Evolutionary conservation across 1,139 yeast species (phyloP), one percentile per base, ranked within the genome.

Genomic region (Nakaseomyces bracarensis): DNA sequence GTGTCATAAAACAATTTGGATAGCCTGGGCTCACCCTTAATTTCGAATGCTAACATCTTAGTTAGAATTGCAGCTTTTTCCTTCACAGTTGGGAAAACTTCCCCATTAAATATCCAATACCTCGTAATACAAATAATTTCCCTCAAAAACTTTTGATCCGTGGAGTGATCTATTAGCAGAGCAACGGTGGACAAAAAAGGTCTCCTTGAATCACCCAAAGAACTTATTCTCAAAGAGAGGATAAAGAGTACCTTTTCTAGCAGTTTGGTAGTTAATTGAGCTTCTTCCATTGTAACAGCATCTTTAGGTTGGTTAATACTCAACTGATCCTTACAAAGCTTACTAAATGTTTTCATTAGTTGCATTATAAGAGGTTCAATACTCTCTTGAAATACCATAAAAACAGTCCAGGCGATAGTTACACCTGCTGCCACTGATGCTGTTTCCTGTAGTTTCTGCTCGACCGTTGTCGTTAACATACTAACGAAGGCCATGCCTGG

Each of bases 41-140:
- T 72, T 55, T 91, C 98, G 58, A 86, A 89, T 0, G 85, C 85
- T 75, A 89, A 77, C 96, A 93, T 89, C 60, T 93, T 93, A 11
- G 93, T 77, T 46, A 93, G 68, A 41, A 93, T 81, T 0, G 96
- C 96, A 1, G 98, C 96, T 60, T 93, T 91, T 57, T 93, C 98
- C 58, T 93, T 93, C 4, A 85, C 81, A 0, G 98, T 87, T 2
- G 98, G 98, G 68, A 89, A 89, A 29, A 85, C 72, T 50, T 87
- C 95, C 45, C 82, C 77, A 2, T 87, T 77, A 56, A 93, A 87
- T 0, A 89, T 94, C 97, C 98, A 93, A 14, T 72, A 74, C 54
- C 89, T 76, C 1, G 91, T 91, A 48, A 89, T 79, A 34, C 74
- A 72, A 34, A 91, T 78, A 42, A 91, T 83, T 57, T 82, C 82